These are phyloP conservation scores for Echinochloa phyllopogon DNA, from an alignment of 176 grass and related monocot species.

Conservation along the genomic window DNA sequence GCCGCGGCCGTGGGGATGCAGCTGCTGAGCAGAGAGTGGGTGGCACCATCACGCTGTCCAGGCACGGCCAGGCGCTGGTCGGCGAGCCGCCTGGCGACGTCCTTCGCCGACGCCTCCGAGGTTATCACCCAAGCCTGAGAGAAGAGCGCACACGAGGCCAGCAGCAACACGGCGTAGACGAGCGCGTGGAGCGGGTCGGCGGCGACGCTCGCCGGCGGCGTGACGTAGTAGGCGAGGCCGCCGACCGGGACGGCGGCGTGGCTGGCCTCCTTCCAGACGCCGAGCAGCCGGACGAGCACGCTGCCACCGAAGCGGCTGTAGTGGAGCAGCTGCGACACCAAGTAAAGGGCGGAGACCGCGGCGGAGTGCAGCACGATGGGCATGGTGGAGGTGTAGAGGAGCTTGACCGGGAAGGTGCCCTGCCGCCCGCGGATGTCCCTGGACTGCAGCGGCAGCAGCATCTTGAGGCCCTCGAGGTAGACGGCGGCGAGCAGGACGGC, in stretches of 20 bases:
- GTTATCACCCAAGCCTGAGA: not conserved
- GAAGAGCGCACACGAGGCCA: not conserved
- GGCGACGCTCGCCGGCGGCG: not conserved
- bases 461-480: not conserved
- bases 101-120: not conserved
- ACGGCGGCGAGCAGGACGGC: not conserved
- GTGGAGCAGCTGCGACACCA: constrained; percentile 6
- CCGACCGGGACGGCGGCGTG: not conserved
- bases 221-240: constrained; percentile 16
- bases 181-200: constrained; percentile 3
- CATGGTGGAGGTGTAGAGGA: constrained; percentile 11
- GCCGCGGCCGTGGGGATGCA: constrained; percentile 12
- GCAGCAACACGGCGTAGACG: not conserved
- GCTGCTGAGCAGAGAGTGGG: not conserved
- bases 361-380: not conserved
- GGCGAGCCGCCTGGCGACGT: not conserved
- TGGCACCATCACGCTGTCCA: not conserved
- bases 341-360: not conserved
- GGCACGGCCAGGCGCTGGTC: not conserved
- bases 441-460: not conserved
- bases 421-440: not conserved
- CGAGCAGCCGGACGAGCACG: not conserved
- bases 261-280: constrained; percentile 6
- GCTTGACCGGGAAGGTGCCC: constrained; percentile 12
- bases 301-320: not conserved